These are phyloP conservation scores for Asterionellopsis glacialis DNA, from an alignment of 108 stramenopile genomes.

Conservation along the genomic window DNA sequence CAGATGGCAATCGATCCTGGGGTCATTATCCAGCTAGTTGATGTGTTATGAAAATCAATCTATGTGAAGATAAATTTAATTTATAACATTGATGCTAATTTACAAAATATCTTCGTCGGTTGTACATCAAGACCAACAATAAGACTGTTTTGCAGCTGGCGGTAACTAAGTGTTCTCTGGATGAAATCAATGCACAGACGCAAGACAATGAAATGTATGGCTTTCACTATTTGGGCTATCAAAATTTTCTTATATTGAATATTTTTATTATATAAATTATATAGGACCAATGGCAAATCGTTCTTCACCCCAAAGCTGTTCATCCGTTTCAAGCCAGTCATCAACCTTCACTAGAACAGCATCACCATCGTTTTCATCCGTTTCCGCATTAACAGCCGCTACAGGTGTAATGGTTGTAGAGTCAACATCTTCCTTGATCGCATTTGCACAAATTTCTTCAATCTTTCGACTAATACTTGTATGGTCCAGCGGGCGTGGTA, in stretches of 20 bases:
- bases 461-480: conserved; percentile 42
- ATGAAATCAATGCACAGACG: too few species aligned
- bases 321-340: conserved; percentile 75
- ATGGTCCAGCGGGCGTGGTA: conserved; percentile 61
- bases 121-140: too few species aligned
- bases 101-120: too few species aligned
- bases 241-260: not conserved
- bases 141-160: too few species aligned
- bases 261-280: conserved; percentile 6
- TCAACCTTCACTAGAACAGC: conserved; percentile 60
- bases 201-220: too few species aligned
- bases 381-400: conserved; percentile 5
- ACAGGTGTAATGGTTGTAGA: not conserved
- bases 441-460: conserved; percentile 59
- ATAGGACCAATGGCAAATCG: conserved; percentile 61
- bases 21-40: too few species aligned
- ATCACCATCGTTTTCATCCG: conserved; percentile 50
- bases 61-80: too few species aligned
- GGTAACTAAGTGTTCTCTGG: too few species aligned
- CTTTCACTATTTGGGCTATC: too few species aligned
- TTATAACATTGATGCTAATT: too few species aligned
- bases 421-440: conserved; percentile 61
- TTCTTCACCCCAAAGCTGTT: conserved; percentile 71
- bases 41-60: too few species aligned
- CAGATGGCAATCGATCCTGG: too few species aligned